phyloP scores from a whole-genome alignment of 495 filamentous ascomycete species.

The Hypoxylon fuscum region DNA sequence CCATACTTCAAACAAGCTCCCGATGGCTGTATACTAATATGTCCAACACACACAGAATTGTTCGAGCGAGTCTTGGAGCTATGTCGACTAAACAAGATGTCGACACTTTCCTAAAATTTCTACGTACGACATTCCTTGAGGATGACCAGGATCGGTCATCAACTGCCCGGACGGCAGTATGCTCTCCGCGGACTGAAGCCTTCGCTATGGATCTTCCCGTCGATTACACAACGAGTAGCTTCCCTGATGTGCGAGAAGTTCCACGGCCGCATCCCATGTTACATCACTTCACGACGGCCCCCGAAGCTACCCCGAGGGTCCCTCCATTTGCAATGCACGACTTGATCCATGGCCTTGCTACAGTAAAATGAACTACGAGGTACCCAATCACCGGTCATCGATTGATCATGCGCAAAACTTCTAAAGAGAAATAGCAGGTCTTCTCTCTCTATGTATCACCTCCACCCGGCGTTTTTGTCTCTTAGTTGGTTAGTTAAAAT shows the following conservation, averaged over 20 bases:
- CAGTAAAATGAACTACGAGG: slow-evolving; percentile 21
- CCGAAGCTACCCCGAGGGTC: slow-evolving; percentile 35
- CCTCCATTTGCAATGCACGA: slow-evolving; percentile 35
- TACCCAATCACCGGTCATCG: background rate
- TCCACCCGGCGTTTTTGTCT: background rate
- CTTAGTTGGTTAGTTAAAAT: slow-evolving; percentile 16
- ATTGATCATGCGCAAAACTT: background rate
- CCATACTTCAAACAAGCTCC: slow-evolving; percentile 9
- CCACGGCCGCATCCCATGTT: slow-evolving; percentile 33
- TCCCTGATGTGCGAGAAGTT: slow-evolving; percentile 38
- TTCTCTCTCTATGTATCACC: slow-evolving; percentile 1
- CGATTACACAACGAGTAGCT: slow-evolving; percentile 33
- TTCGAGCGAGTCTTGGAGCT: slow-evolving; percentile 73
- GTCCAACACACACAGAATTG: slow-evolving; percentile 53
- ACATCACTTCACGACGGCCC: slow-evolving; percentile 29
- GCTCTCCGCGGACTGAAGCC: slow-evolving; percentile 23
- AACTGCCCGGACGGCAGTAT: slow-evolving; percentile 14
- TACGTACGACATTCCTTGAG: slow-evolving; percentile 60
- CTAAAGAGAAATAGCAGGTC: slow-evolving; percentile 1
- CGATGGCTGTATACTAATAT: slow-evolving; percentile 21
- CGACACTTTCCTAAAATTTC: slow-evolving; percentile 64
- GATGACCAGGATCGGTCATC: slow-evolving; percentile 29
- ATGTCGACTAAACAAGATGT: slow-evolving; percentile 74
- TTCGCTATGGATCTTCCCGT: slow-evolving; percentile 31
- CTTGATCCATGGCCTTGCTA: slow-evolving; percentile 27